These are phyloP conservation scores for Panicum hallii DNA, from an alignment of 202 grass and related monocot species.

Conservation along the genomic window DNA sequence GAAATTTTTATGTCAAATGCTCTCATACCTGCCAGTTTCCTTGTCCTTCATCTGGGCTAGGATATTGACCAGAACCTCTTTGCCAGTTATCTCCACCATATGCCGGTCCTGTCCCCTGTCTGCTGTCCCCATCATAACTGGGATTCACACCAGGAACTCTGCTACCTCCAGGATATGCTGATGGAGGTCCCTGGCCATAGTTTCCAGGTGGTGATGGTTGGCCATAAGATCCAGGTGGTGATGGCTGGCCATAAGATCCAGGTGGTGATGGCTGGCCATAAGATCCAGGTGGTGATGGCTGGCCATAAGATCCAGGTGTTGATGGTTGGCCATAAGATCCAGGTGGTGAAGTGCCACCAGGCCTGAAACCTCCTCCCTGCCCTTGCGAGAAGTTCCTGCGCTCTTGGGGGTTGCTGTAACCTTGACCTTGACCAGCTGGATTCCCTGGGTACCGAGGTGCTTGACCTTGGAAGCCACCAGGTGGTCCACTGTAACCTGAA, in stretches of 20 bases:
- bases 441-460: constrained; percentile 56
- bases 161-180: constrained; percentile 40
- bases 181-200: constrained; percentile 43
- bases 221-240: constrained; percentile 47
- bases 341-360: constrained; percentile 42
- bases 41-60: constrained; percentile 54
- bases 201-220: constrained; percentile 41
- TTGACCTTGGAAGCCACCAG: constrained; percentile 49
- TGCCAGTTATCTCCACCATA: constrained; percentile 52
- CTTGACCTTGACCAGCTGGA: constrained; percentile 44
- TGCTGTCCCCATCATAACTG: constrained; percentile 51
- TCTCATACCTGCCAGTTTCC: constrained; percentile 75
- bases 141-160: constrained; percentile 42
- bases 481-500: constrained; percentile 38
- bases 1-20: constrained; percentile 17
- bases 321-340: constrained; percentile 45
- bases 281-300: constrained; percentile 41
- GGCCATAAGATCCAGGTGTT: constrained; percentile 49
- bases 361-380: constrained; percentile 47
- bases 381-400: constrained; percentile 59
- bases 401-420: constrained; percentile 61
- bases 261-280: constrained; percentile 42
- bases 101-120: constrained; percentile 35
- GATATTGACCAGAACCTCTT: constrained; percentile 41
- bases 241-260: constrained; percentile 43